Evolutionary conservation across 2,329 filamentous ascomycete species (phyloP).

Genomic region (Phialophora verrucosa): DNA sequence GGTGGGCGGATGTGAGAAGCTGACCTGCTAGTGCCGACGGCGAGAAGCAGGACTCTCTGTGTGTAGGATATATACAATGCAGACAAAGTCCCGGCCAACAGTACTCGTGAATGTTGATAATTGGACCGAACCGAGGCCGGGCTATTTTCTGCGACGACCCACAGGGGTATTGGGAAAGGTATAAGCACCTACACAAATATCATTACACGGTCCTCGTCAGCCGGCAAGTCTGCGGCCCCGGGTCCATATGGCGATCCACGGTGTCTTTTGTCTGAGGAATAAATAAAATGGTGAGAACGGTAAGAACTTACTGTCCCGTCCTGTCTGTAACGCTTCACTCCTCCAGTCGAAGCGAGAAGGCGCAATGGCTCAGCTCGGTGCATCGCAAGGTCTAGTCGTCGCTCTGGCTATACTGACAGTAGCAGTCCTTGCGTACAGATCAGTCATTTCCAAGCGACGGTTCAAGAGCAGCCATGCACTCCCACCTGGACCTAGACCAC

Average conservation of each 20-base stretch:
- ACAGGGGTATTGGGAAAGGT: neutral
- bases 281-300: neutral
- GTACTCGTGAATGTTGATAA: neutral
- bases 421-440: conserved; percentile 7
- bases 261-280: neutral
- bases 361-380: conserved; percentile 2
- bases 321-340: neutral
- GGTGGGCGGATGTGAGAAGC: neutral
- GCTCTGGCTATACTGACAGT: neutral
- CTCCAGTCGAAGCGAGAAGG: neutral
- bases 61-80: neutral
- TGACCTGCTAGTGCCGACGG: neutral
- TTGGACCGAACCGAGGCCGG: neutral
- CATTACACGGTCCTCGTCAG: neutral
- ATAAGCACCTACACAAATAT: neutral
- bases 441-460: neutral
- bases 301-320: neutral
- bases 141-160: neutral
- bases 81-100: neutral
- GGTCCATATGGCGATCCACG: neutral
- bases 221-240: neutral
- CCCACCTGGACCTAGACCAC: conserved; percentile 58
- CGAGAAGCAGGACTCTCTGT: neutral
- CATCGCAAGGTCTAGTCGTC: conserved; percentile 2
- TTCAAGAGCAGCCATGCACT: conserved; percentile 39